phyloP scores from a whole-genome alignment of 306 rosid species.

The Malus sylvestris region DNA sequence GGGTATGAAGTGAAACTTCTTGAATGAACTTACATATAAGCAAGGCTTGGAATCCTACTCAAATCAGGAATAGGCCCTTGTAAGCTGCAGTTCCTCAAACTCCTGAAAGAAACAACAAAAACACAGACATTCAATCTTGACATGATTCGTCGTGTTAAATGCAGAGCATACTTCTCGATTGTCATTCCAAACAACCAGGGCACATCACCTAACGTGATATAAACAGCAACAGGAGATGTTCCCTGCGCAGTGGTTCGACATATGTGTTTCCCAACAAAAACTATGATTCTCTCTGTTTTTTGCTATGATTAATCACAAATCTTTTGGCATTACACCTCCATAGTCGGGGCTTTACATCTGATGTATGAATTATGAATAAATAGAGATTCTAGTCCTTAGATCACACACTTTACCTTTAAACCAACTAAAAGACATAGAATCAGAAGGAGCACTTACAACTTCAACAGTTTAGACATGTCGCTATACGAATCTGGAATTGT shows the following conservation, averaged over 20 bases:
- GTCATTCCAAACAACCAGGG: neutral
- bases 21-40: constrained; percentile 59
- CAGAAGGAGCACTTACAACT: constrained; percentile 30
- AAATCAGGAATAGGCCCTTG: constrained; percentile 85
- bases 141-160: neutral
- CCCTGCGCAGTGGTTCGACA: neutral
- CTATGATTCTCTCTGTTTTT: neutral
- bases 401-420: neutral
- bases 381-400: neutral
- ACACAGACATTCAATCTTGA: constrained; percentile 6
- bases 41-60: constrained; percentile 46
- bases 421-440: constrained; percentile 1
- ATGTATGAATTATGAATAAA: neutral
- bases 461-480: constrained; percentile 35
- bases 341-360: neutral
- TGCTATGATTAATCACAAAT: neutral
- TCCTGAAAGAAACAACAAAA: constrained; percentile 46
- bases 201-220: neutral
- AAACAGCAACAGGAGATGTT: neutral
- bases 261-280: neutral
- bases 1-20: neutral
- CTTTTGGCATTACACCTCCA: neutral
- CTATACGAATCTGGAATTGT: constrained; percentile 34
- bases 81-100: constrained; percentile 79
- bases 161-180: neutral